Percentiles rank a stretch among this genome's conserved stretches.
These are phyloP conservation scores for Kingdonia uniflora DNA, from an alignment of 164 flowering plant species.

Conservation along the genomic window DNA sequence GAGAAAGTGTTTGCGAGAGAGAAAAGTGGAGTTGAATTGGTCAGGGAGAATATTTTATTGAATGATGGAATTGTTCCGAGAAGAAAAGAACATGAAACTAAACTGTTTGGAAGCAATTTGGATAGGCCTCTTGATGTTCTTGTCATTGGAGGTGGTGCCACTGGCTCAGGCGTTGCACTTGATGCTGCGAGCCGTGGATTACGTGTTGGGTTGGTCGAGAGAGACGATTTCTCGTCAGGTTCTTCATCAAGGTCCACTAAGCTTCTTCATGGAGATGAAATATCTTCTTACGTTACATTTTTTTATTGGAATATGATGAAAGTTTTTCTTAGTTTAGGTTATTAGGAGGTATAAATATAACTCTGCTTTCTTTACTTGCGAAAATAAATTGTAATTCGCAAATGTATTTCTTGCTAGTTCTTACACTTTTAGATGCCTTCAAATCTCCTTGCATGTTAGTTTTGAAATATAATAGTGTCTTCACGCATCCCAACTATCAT, in stretches of 20 bases:
- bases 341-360: no score
- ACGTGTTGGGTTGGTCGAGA: conserved; percentile 18
- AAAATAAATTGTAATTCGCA: no score
- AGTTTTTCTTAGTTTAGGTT: no score
- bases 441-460: no score
- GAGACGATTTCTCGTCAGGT: conserved; percentile 21
- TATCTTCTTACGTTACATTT: no score
- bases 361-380: no score
- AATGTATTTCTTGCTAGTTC: no score
- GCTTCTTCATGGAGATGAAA: conserved; percentile 24
- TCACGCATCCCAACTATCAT: no score
- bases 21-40: neutral
- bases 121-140: conserved; percentile 13
- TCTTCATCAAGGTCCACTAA: conserved; percentile 21
- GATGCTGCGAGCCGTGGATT: conserved; percentile 21
- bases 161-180: conserved; percentile 19
- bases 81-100: conserved; percentile 9
- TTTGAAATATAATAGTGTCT: no score
- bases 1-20: conserved; percentile 10
- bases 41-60: conserved; percentile 11
- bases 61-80: conserved; percentile 14
- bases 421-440: no score
- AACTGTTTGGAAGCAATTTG: conserved; percentile 9
- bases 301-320: no score
- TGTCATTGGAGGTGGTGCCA: conserved; percentile 24